Evolutionary conservation across 306 rosid species (phyloP).

Genomic region (Citrullus colocynthis): DNA sequence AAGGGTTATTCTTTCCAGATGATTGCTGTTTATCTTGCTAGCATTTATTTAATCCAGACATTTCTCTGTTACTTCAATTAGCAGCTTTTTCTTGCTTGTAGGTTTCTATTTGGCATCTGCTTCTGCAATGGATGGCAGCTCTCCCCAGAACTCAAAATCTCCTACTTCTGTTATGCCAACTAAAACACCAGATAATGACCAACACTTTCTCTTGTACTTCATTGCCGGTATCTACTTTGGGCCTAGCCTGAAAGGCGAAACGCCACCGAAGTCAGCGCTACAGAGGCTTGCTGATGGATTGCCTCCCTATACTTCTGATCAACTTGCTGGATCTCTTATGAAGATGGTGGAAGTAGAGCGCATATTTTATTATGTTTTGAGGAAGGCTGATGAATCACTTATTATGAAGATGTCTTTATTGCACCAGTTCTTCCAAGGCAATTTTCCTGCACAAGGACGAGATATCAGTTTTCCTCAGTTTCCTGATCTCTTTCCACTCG

Average conservation of each 20-base stretch:
- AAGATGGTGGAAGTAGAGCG: conserved; percentile 7
- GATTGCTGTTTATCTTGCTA: not conserved
- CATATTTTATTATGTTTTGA: not conserved
- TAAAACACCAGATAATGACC: not conserved
- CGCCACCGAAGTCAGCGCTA: not conserved
- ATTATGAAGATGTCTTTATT: not conserved
- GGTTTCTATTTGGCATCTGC: not conserved
- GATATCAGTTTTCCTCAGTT: conserved; percentile 1
- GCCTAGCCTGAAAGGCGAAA: not conserved
- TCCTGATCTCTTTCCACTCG: not conserved
- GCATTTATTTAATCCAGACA: not conserved
- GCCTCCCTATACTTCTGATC: conserved; percentile 2
- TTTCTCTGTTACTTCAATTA: not conserved
- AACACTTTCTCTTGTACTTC: conserved; percentile 4
- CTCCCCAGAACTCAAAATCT: not conserved
- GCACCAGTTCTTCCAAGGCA: not conserved
- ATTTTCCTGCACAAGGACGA: not conserved
- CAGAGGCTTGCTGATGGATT: not conserved
- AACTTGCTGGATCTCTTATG: conserved; percentile 1
- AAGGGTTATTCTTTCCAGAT: not conserved
- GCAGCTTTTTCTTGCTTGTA: not conserved
- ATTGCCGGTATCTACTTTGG: not conserved
- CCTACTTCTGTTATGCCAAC: not conserved
- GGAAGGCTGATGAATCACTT: conserved; percentile 6
- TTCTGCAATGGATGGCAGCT: not conserved